Conservation (phyloP, 1,284 basidiomycete genomes). For the Heterobasidion annosum region DNA sequence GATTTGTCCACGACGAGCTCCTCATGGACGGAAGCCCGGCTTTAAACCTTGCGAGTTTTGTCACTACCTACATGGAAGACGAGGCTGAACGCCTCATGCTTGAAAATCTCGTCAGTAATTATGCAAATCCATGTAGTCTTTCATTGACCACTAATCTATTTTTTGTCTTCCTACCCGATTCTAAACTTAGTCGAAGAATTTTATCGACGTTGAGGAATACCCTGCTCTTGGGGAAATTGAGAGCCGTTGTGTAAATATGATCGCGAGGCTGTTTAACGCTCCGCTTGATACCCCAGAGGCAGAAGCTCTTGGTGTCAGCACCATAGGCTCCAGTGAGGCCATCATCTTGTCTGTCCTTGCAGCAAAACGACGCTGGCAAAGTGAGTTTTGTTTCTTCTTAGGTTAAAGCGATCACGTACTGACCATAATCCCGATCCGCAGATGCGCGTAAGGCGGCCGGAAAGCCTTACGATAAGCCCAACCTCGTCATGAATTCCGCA, state of each 20-base stretch:
- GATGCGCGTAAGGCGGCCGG: slow-evolving; percentile 54
- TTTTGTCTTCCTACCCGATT: not conserved
- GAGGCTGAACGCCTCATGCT: slow-evolving; percentile 46
- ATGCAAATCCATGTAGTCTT: not conserved
- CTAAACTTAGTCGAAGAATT: slow-evolving; percentile 38
- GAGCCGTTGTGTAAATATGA: slow-evolving; percentile 27
- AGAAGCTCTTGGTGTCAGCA: slow-evolving; percentile 32
- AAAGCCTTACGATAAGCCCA: slow-evolving; percentile 50
- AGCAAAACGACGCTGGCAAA: slow-evolving; percentile 68
- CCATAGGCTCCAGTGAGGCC: slow-evolving; percentile 66
- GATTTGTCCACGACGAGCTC: slow-evolving; percentile 1
- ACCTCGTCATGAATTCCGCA: slow-evolving; percentile 55
- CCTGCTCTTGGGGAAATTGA: slow-evolving; percentile 50
- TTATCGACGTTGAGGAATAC: slow-evolving; percentile 67
- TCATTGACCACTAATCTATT: no score
- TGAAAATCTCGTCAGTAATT: slow-evolving; percentile 37
- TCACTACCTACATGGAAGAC: slow-evolving; percentile 53
- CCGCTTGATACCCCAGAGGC: not conserved
- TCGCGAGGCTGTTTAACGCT: not conserved
- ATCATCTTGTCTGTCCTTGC: slow-evolving; percentile 72
- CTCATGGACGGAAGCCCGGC: not conserved
- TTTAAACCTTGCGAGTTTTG: slow-evolving; percentile 25
- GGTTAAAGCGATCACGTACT: not conserved
- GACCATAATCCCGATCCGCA: not conserved
- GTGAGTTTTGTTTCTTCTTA: not conserved